Percentiles rank a stretch among this genome's conserved stretches.
phyloP scores from a whole-genome alignment of 306 rosid species.

The Lotus japonicus region DNA sequence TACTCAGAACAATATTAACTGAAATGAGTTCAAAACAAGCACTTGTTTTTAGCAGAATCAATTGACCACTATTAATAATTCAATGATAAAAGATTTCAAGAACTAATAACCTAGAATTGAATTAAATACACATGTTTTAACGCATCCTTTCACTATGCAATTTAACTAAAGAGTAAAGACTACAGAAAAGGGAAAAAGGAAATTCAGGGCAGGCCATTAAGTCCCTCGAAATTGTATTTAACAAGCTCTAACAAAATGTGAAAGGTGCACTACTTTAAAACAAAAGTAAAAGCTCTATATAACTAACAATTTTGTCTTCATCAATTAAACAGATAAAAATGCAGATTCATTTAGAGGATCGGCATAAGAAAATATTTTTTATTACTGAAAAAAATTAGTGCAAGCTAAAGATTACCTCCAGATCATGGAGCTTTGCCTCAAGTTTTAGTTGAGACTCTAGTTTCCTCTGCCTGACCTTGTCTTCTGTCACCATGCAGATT shows the following conservation, averaged over 20 bases:
- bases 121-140: background rate
- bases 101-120: background rate
- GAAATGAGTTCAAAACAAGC: conserved; percentile 4
- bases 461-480: conserved; percentile 66
- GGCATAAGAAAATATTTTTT: background rate
- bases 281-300: conserved; percentile 1
- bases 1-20: conserved; percentile 17
- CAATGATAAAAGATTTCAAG: background rate
- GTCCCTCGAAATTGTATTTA: background rate
- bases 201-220: background rate
- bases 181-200: background rate
- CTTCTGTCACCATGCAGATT: conserved; percentile 89
- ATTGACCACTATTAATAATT: background rate
- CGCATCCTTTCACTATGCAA: background rate
- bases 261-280: background rate
- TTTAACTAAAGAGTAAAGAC: background rate
- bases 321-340: background rate
- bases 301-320: background rate
- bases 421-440: conserved; percentile 82
- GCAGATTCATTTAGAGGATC: background rate
- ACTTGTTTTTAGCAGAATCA: background rate
- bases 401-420: conserved; percentile 54
- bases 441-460: conserved; percentile 83
- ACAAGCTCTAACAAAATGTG: background rate
- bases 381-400: background rate